These are phyloP conservation scores for Thielaviopsis musarum DNA, from an alignment of 2,329 filamentous ascomycete genomes.

Conservation along the genomic window DNA sequence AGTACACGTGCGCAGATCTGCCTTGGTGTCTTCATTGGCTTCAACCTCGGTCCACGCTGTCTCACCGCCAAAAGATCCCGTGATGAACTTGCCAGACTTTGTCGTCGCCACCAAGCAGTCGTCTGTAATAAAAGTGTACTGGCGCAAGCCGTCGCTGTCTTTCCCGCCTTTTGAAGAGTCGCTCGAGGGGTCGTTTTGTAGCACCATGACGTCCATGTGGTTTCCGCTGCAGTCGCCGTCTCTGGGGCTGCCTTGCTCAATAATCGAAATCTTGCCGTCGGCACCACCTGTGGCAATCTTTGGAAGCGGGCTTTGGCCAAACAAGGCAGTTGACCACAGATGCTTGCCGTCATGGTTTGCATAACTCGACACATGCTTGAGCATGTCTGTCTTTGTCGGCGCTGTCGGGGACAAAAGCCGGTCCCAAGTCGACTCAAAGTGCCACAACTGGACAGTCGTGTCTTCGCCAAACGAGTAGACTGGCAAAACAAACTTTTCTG, in stretches of 20 bases:
- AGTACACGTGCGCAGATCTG: slow-evolving; percentile 30
- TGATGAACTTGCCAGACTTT: slow-evolving; percentile 41
- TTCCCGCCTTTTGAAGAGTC: slow-evolving; percentile 2
- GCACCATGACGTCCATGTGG: slow-evolving; percentile 9
- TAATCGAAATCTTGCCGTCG: slow-evolving; percentile 51
- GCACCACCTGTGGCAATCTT: slow-evolving; percentile 63
- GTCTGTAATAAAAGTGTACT: slow-evolving; percentile 45
- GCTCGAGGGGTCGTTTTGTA: slow-evolving; percentile 1
- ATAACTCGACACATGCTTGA: slow-evolving; percentile 38
- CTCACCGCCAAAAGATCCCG: slow-evolving; percentile 22
- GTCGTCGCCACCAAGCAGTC: slow-evolving; percentile 38
- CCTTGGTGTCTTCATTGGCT: slow-evolving; percentile 19
- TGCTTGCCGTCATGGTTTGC: slow-evolving; percentile 72
- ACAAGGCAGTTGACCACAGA: slow-evolving; percentile 57
- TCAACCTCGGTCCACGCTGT: slow-evolving; percentile 28
- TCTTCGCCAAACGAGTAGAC: slow-evolving; percentile 78
- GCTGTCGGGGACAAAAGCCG: neutral
- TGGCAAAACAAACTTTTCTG: slow-evolving; percentile 21
- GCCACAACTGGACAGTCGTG: slow-evolving; percentile 59
- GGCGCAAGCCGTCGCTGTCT: slow-evolving; percentile 30
- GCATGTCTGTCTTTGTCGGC: neutral
- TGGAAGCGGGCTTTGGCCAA: slow-evolving; percentile 18
- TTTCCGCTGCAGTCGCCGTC: neutral
- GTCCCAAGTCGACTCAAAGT: slow-evolving; percentile 21
- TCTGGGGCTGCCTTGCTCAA: slow-evolving; percentile 17